Conservation (phyloP, 106 monocot species). For the Platanthera zijinensis region DNA sequence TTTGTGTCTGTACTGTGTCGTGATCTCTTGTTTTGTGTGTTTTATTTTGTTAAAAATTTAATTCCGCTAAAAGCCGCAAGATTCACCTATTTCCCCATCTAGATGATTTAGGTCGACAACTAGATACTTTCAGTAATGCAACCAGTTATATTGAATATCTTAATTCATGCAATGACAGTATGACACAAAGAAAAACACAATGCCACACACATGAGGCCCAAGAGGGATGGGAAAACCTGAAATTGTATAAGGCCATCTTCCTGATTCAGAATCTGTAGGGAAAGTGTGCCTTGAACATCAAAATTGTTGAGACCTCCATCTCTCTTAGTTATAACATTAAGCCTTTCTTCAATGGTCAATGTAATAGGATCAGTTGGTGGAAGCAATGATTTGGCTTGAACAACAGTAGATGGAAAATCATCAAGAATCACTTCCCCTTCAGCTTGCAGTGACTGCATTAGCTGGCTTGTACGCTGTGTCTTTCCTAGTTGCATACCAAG, state of each 20-base stretch:
- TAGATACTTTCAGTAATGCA: too few species aligned
- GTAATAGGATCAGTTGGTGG: conserved; percentile 84
- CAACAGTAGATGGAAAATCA: conserved; percentile 60
- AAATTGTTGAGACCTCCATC: conserved; percentile 86
- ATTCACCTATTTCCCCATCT: too few species aligned
- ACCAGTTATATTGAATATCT: neutral
- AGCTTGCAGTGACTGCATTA: conserved; percentile 89
- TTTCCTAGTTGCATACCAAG: conserved; percentile 97
- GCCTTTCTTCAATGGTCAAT: conserved; percentile 81
- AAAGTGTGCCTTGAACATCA: conserved; percentile 93
- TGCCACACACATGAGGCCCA: neutral
- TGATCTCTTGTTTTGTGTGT: too few species aligned
- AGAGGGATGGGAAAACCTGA: conserved; percentile 39
- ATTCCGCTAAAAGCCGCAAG: too few species aligned
- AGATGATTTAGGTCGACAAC: too few species aligned
- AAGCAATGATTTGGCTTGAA: conserved; percentile 35
- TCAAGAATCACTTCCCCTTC: conserved; percentile 98
- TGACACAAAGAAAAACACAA: neutral
- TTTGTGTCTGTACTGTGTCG: too few species aligned
- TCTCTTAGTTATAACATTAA: conserved; percentile 68
- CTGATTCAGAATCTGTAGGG: conserved; percentile 88
- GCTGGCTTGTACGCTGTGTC: conserved; percentile 68
- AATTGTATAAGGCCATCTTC: conserved; percentile 90
- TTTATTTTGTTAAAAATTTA: too few species aligned
- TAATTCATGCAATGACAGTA: neutral